Evolutionary conservation across 1,139 yeast species (phyloP).

Genomic region (Suhomyces anneliseae): DNA sequence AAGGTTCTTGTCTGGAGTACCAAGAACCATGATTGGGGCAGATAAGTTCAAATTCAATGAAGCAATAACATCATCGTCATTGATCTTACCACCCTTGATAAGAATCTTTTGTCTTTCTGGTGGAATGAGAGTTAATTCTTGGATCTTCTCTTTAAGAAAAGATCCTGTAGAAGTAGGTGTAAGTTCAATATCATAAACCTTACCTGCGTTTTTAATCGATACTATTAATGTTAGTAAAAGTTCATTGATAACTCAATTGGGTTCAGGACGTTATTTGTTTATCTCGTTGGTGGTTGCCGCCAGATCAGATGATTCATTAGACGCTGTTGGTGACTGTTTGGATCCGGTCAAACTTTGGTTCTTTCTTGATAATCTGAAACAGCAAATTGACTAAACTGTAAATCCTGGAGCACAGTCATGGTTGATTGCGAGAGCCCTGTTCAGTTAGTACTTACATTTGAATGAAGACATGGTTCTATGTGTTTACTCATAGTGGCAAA

Average conservation of each 20-base stretch:
- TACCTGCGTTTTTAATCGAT: constrained; percentile 82
- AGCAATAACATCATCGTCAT: constrained; percentile 59
- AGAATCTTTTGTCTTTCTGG: constrained; percentile 85
- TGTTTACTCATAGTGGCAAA: constrained; percentile 8
- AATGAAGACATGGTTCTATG: constrained; percentile 7
- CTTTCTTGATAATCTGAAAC: no score
- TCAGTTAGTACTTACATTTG: constrained; percentile 5
- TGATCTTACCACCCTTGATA: constrained; percentile 84
- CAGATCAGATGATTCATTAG: no score
- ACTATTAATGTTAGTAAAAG: constrained; percentile 30
- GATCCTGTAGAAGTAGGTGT: constrained; percentile 58
- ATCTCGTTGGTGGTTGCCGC: no score
- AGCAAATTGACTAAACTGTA: no score
- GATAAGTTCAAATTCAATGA: constrained; percentile 58
- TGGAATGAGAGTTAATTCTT: constrained; percentile 76
- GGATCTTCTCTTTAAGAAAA: constrained; percentile 71
- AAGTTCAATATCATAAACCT: constrained; percentile 68
- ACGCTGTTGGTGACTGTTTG: no score
- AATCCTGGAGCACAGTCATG: no score
- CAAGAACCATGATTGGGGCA: constrained; percentile 83
- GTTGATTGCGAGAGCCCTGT: no score
- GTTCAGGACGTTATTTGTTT: no score
- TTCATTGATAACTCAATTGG: no score
- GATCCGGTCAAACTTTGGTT: no score
- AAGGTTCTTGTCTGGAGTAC: constrained; percentile 76